Conservation (phyloP, 208 protist species). For the Trypanosomatidae sp. region DNA sequence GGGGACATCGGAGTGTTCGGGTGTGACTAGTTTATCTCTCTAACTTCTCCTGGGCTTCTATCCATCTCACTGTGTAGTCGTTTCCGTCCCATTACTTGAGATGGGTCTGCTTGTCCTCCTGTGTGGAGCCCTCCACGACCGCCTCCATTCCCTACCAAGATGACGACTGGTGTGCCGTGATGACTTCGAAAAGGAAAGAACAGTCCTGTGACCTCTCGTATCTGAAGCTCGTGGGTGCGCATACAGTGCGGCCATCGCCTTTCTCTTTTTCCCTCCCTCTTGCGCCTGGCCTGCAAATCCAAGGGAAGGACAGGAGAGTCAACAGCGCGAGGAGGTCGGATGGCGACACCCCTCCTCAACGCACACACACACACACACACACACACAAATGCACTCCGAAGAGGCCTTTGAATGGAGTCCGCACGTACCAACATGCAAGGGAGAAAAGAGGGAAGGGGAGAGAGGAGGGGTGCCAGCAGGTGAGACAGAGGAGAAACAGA, state of each 20-base stretch:
- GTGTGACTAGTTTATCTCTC: neutral
- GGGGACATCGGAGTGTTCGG: neutral
- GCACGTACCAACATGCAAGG: neutral
- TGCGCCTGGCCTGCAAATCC: neutral
- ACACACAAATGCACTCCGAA: neutral
- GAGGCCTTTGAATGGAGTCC: neutral
- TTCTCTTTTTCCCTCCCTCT: neutral
- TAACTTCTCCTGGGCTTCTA: neutral
- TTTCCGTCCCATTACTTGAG: neutral
- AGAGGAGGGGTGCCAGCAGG: neutral
- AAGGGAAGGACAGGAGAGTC: neutral
- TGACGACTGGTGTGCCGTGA: neutral
- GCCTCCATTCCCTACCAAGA: neutral
- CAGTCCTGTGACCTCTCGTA: neutral
- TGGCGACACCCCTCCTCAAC: neutral
- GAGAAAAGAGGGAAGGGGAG: neutral
- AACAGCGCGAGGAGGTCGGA: neutral
- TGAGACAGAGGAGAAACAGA: neutral
- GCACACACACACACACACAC: neutral
- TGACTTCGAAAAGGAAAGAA: neutral
- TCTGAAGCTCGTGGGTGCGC: neutral
- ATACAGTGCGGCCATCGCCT: neutral
- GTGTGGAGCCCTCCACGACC: neutral
- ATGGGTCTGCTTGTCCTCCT: neutral
- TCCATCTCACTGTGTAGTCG: neutral